Percentiles rank a stretch among this genome's conserved stretches.
Conservation (phyloP, 139 green algal genomes). For the Microglena sp. region DNA sequence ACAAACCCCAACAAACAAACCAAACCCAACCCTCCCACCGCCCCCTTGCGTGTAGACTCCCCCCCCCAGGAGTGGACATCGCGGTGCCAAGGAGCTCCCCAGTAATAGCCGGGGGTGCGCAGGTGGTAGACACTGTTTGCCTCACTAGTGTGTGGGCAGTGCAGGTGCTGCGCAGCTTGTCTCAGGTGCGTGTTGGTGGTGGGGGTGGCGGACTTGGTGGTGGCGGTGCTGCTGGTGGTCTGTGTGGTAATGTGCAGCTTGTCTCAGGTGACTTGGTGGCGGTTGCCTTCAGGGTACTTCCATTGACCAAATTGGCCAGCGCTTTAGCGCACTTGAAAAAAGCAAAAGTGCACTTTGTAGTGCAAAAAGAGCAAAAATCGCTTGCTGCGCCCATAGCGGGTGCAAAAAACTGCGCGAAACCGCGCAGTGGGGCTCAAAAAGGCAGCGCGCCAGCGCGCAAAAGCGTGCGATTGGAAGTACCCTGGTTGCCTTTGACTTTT, state of each 20-base stretch:
- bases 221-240: not conserved
- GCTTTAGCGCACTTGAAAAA: not conserved
- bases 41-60: slow-evolving; percentile 67
- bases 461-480: too few relatives aligned
- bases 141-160: slow-evolving; percentile 75
- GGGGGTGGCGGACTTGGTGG: not conserved
- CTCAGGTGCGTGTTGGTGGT: slow-evolving; percentile 33
- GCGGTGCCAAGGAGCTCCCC: slow-evolving; percentile 23
- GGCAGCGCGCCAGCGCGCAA: too few relatives aligned
- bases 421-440: too few relatives aligned
- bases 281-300: not conserved
- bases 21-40: too few relatives aligned
- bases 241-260: not conserved
- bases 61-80: slow-evolving; percentile 42
- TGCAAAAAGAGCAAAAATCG: too few relatives aligned
- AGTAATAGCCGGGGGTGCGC: slow-evolving; percentile 41
- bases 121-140: slow-evolving; percentile 55
- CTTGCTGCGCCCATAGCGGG: too few relatives aligned
- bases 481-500: too few relatives aligned
- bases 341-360: too few relatives aligned
- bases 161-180: slow-evolving; percentile 55
- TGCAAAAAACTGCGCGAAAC: too few relatives aligned
- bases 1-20: too few relatives aligned
- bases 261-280: too few relatives aligned
- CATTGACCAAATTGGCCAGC: not conserved